Evolutionary conservation across 441 rosid species (phyloP).

Genomic region (Bocquillonia castaneifolia): DNA sequence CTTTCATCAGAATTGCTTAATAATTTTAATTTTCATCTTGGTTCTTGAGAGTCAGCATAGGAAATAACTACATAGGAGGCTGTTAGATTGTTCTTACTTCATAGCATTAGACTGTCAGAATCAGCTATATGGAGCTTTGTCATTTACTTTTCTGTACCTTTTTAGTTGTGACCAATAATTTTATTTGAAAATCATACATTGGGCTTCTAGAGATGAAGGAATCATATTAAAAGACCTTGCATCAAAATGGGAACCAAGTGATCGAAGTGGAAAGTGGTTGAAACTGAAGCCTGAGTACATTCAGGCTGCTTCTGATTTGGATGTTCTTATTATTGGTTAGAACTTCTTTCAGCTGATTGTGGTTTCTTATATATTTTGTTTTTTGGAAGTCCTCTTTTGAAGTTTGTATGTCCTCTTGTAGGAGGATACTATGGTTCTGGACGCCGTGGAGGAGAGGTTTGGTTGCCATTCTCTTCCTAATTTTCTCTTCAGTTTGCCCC

Average conservation of each 20-base stretch:
- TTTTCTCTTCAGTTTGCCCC: constrained; percentile 1
- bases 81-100: background rate
- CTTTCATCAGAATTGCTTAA: background rate
- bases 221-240: constrained; percentile 77
- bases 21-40: background rate
- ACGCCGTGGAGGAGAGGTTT: constrained; percentile 91
- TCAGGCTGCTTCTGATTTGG: constrained; percentile 81
- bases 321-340: constrained; percentile 85
- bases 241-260: constrained; percentile 97
- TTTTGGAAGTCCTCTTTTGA: background rate
- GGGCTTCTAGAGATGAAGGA: constrained; percentile 75
- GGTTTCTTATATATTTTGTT: constrained; percentile 7
- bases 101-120: background rate
- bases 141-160: background rate
- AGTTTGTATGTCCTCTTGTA: constrained; percentile 26
- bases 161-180: background rate
- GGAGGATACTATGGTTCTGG: constrained; percentile 99
- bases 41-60: background rate
- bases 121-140: background rate
- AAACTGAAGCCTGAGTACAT: constrained; percentile 92
- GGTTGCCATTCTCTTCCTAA: constrained; percentile 19
- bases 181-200: background rate
- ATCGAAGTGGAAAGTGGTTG: constrained; percentile 96
- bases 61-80: background rate
- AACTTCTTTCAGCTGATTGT: constrained; percentile 15